Conservation (phyloP, 495 filamentous ascomycete species). For the Penicillium odoratum region DNA sequence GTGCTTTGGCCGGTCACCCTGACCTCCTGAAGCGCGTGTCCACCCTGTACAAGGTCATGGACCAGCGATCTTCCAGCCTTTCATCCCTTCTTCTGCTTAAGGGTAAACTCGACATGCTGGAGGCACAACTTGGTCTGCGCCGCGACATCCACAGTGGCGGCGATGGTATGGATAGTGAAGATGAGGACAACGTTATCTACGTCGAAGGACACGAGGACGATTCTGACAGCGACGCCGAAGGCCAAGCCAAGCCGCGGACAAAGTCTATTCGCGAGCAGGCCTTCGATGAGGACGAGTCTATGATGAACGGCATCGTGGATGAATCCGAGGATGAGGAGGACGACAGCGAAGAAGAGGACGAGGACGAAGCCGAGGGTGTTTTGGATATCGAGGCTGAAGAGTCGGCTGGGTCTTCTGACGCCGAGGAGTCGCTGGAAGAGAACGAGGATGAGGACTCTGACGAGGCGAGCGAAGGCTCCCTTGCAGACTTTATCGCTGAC, state of each 20-base stretch:
- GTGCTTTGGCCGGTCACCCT: conserved; percentile 79
- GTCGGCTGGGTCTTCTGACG: conserved; percentile 48
- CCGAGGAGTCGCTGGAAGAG: conserved; percentile 46
- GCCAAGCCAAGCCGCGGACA: conserved; percentile 36
- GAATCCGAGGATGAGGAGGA: conserved; percentile 44
- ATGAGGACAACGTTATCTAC: conserved; percentile 79
- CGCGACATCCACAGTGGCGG: conserved; percentile 54
- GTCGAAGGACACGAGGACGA: conserved; percentile 73
- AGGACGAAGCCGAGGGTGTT: conserved; percentile 38
- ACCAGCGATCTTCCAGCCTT: conserved; percentile 80
- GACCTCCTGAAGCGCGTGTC: conserved; percentile 73
- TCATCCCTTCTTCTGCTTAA: conserved; percentile 82
- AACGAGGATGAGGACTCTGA: conserved; percentile 46
- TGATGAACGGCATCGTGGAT: conserved; percentile 42
- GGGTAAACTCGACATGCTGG: conserved; percentile 88
- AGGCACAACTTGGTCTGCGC: conserved; percentile 80
- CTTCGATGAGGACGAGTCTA: conserved; percentile 47
- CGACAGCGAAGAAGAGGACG: conserved; percentile 42
- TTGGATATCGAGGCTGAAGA: conserved; percentile 49
- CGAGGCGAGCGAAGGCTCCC: conserved; percentile 44
- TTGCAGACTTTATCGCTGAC: conserved; percentile 50
- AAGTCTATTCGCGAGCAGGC: conserved; percentile 44
- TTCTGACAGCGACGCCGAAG: conserved; percentile 43
- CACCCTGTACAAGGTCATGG: conserved; percentile 78
- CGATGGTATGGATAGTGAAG: conserved; percentile 60